Base-by-base conservation (phyloP, 805 yeast genomes). In the Tetrapisispora nanseiensis region DNA sequence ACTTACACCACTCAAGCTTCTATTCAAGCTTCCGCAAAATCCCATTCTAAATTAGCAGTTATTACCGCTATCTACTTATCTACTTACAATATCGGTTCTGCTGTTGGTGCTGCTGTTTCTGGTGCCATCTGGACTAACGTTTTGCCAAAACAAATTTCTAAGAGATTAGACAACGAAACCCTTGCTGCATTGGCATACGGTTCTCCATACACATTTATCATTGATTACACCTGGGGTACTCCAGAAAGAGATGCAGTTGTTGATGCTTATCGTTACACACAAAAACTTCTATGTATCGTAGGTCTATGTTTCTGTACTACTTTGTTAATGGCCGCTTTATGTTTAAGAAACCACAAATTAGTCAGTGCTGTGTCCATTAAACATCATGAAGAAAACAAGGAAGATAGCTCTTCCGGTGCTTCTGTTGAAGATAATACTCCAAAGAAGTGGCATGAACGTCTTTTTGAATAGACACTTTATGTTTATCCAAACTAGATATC, bases 81-180 rank as follows among this genome's bases (percentile, higher is more conserved):
- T 3, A 56, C 72, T n/a, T 80, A 77, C 56, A 69, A 75, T 48
- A 67, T 81, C 44, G 89, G 89, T 11, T 59, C 74, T 11, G 82
- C 85, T 6, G 56, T 80, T 39, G 87, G 87, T 19, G 61, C 72
- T 78, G 32, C 76, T 74, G 61, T 66, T 20, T 70, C 84, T 18
- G 86, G 86, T 49, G 85, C 86, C 24, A 68, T 81, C 33, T 82
- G 86, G 86, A 74, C 83, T 12, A 75, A 79, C 48, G 53, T 64
- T 12, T 63, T 78, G 52, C 79, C 76, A 44, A 49, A 50, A 21
- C 59, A 69, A 48, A 63, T 78, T 27, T 43, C 48, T 22, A 62
- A 63, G 37, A 52, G 69, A 41, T 46, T 72, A 10, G 54, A 56
- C 18, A 53, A 63, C 40, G 33, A 59, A 2, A 46, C 54, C 18